These are phyloP conservation scores for Thoreauomyces humboldtii DNA, from an alignment of 192 early-diverging fungal genomes.

Conservation along the genomic window DNA sequence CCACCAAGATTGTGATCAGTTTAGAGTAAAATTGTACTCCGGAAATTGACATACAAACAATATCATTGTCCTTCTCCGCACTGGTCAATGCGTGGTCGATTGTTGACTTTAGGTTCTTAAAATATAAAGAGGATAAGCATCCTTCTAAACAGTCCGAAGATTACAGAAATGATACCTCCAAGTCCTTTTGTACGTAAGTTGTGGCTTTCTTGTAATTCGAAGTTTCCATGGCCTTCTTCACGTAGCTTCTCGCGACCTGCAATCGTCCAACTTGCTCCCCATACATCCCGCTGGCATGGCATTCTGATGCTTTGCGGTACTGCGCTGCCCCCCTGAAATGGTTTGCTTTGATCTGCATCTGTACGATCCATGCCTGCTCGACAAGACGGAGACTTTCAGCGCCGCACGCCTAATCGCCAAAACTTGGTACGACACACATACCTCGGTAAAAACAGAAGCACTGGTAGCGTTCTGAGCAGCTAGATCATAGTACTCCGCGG, in stretches of 20 bases:
- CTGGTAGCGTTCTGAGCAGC: constrained; percentile 62
- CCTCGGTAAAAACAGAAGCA: constrained; percentile 53
- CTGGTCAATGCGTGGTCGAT: constrained; percentile 38
- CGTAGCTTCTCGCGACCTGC: constrained; percentile 37
- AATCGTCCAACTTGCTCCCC: constrained; percentile 86
- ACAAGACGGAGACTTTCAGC: neutral
- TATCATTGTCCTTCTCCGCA: constrained; percentile 88
- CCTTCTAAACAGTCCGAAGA: too few species aligned
- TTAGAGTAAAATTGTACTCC: too few species aligned
- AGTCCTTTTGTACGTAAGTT: constrained; percentile 23
- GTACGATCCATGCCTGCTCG: constrained; percentile 55
- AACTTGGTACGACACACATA: neutral
- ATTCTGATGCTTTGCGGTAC: constrained; percentile 70
- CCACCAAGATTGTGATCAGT: too few species aligned
- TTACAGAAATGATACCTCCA: too few species aligned
- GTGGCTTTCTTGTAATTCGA: constrained; percentile 25
- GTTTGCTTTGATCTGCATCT: constrained; percentile 70
- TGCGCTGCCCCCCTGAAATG: constrained; percentile 79
- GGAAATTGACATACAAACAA: constrained; percentile 68
- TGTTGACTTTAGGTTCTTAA: constrained; percentile 22
- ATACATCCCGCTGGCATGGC: constrained; percentile 48
- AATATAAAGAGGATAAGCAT: too few species aligned
- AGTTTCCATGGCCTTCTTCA: constrained; percentile 31
- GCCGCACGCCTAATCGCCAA: neutral
- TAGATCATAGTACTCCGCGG: constrained; percentile 68